These are phyloP conservation scores for Proliferodiscus dingleyae DNA, from an alignment of 2,329 filamentous ascomycete genomes.

Conservation along the genomic window DNA sequence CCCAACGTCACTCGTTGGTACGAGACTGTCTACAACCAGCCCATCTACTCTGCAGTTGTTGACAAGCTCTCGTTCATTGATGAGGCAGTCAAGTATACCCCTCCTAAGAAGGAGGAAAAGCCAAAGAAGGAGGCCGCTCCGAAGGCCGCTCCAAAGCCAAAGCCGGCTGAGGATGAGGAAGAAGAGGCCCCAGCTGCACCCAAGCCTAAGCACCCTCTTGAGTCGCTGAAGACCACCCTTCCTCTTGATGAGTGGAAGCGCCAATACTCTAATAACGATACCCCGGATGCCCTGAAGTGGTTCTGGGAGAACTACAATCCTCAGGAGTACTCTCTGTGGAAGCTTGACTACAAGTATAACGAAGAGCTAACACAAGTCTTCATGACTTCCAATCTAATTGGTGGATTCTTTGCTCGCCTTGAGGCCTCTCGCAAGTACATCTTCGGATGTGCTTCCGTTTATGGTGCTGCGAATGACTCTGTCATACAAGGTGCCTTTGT, in stretches of 20 bases:
- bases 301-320: slow-evolving; percentile 97
- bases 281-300: slow-evolving; percentile 81
- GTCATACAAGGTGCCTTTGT: slow-evolving; percentile 91
- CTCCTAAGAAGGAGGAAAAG: slow-evolving; percentile 72
- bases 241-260: slow-evolving; percentile 98
- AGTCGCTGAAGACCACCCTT: slow-evolving; percentile 75
- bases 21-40: slow-evolving; percentile 87
- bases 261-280: slow-evolving; percentile 95
- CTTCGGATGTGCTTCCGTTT: slow-evolving; percentile 88
- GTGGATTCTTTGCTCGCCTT: slow-evolving; percentile 95
- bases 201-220: slow-evolving; percentile 96
- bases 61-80: slow-evolving; percentile 75
- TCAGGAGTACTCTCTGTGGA: slow-evolving; percentile 94
- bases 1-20: slow-evolving; percentile 91
- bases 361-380: slow-evolving; percentile 94
- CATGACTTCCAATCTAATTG: slow-evolving; percentile 99
- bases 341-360: slow-evolving; percentile 97
- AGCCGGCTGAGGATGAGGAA: slow-evolving; percentile 57
- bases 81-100: slow-evolving; percentile 63
- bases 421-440: slow-evolving; percentile 98
- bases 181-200: slow-evolving; percentile 56
- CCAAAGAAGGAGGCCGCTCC: slow-evolving; percentile 56
- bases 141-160: slow-evolving; percentile 39
- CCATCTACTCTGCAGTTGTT: slow-evolving; percentile 78
- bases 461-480: slow-evolving; percentile 81